These are phyloP conservation scores for Coleophoma eucalyptorum DNA, from an alignment of 2,329 filamentous ascomycete species.

Conservation along the genomic window DNA sequence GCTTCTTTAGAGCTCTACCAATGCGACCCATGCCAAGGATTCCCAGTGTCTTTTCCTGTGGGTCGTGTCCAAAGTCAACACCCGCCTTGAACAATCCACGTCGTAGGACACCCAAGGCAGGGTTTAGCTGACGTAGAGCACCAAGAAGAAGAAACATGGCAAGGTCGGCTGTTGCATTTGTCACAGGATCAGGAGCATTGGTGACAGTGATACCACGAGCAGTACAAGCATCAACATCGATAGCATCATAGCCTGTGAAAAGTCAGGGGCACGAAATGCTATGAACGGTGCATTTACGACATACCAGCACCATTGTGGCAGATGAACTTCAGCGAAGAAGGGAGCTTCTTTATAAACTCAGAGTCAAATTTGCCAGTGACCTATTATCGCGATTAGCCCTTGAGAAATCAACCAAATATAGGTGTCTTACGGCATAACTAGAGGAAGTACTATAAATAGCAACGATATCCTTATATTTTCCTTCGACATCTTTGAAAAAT, in stretches of 20 bases:
- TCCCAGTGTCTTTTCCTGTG: conserved; percentile 69
- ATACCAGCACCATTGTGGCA: conserved; percentile 29
- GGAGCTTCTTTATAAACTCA: conserved; percentile 56
- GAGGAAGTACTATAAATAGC: conserved; percentile 10
- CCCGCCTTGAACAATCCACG: conserved; percentile 27
- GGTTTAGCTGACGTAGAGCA: conserved; percentile 44
- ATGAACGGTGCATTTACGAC: conserved; percentile 39
- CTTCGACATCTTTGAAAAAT: conserved; percentile 6
- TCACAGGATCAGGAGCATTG: conserved; percentile 71
- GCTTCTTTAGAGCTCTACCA: conserved; percentile 64
- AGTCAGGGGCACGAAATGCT: conserved; percentile 37
- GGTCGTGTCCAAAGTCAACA: conserved; percentile 47
- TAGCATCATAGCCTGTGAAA: conserved; percentile 71
- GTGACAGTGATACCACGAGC: conserved; percentile 56
- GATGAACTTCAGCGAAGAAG: conserved; percentile 31
- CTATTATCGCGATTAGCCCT: not conserved
- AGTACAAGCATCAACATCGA: conserved; percentile 68
- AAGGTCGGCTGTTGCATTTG: conserved; percentile 76
- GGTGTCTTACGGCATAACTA: conserved; percentile 1
- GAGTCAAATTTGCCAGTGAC: conserved; percentile 47
- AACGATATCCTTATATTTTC: conserved; percentile 4
- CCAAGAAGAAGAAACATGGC: conserved; percentile 76
- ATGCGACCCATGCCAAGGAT: conserved; percentile 87
- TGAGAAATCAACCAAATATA: not conserved
- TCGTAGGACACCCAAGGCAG: conserved; percentile 38